Percentiles rank a stretch among this genome's conserved stretches.
Evolutionary conservation across 176 grass and related monocot genomes (phyloP).

Genomic region (Tuctoria greenei): DNA sequence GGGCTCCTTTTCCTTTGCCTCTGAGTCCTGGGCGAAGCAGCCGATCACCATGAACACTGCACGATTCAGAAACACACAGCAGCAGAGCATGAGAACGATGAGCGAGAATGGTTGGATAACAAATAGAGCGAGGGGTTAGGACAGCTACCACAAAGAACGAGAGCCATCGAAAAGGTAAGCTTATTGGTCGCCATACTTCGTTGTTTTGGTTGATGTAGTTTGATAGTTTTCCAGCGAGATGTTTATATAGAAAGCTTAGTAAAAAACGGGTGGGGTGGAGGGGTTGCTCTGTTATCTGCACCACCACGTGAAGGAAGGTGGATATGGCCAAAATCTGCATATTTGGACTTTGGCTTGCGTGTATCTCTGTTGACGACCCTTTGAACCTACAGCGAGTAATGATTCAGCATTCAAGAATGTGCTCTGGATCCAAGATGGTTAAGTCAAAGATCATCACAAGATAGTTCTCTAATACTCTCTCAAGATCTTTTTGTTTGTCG

Average conservation of each 20-base stretch:
- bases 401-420: neutral
- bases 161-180: neutral
- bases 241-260: neutral
- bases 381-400: neutral
- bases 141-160: constrained; percentile 25
- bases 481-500: no score
- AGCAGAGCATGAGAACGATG: neutral
- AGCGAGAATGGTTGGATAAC: neutral
- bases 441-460: neutral
- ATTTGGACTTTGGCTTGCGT: neutral
- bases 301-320: neutral
- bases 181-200: neutral
- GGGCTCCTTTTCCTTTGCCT: neutral
- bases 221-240: neutral
- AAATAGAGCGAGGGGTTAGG: neutral
- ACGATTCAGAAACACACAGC: no score
- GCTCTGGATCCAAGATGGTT: neutral
- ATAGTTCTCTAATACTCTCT: neutral
- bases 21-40: neutral
- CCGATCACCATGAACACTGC: constrained; percentile 21
- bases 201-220: neutral
- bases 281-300: no score
- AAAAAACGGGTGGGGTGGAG: no score
- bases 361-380: neutral
- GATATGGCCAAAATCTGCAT: neutral